Percentiles rank a stretch among this genome's conserved stretches.
phyloP scores from a whole-genome alignment of 768 basidiomycete genomes.

The Grammothele lineata region DNA sequence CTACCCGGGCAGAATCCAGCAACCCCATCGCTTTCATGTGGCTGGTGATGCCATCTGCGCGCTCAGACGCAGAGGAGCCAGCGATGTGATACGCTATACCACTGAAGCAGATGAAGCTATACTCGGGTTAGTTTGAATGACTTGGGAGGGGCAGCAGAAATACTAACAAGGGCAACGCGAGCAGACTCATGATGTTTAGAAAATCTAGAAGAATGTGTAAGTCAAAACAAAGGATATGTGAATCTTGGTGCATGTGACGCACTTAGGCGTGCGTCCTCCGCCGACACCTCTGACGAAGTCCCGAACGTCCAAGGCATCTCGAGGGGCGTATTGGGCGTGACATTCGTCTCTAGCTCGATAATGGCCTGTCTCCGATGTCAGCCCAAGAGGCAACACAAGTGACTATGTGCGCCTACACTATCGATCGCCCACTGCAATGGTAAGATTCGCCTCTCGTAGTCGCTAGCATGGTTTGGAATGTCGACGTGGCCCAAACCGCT shows the following conservation, averaged over 20 bases:
- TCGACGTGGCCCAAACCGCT: conserved; percentile 58
- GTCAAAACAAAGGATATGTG: too few relatives aligned
- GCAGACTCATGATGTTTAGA: too few relatives aligned
- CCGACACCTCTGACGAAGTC: conserved; percentile 54
- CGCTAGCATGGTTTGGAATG: conserved; percentile 58
- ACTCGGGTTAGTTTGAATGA: neutral
- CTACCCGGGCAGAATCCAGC: conserved; percentile 61
- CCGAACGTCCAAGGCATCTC: conserved; percentile 69
- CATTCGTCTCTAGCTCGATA: conserved; percentile 61
- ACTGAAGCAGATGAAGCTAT: conserved; percentile 62
- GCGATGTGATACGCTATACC: conserved; percentile 77
- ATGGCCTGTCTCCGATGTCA: conserved; percentile 47
- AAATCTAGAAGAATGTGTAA: too few relatives aligned
- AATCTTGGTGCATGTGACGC: conserved; percentile 57
- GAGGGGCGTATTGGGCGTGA: conserved; percentile 48
- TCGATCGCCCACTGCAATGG: conserved; percentile 79
- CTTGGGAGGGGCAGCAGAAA: neutral
- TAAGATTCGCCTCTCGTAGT: conserved; percentile 61
- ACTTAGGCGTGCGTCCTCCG: conserved; percentile 59
- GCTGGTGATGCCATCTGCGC: conserved; percentile 56
- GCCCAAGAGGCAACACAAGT: neutral
- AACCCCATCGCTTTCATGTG: conserved; percentile 83
- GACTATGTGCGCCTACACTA: conserved; percentile 44
- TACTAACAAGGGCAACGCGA: too few relatives aligned
- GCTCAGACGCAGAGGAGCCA: conserved; percentile 61